A percentile compares a stretch with the other conserved stretches of the same genome.
Conservation (phyloP, 768 basidiomycete species). For the Pulveroboletus sp. region DNA sequence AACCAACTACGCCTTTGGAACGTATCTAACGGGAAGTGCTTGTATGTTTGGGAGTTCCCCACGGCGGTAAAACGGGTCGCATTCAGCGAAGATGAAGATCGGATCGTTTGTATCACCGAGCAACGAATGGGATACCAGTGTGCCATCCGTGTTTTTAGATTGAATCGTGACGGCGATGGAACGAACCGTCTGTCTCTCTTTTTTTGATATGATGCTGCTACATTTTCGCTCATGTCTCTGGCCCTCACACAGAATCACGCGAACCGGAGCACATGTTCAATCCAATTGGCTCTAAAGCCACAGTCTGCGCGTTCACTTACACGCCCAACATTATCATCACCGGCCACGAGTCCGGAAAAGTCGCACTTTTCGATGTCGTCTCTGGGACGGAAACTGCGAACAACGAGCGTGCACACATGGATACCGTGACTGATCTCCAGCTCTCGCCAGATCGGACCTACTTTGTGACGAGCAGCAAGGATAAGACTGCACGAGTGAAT, state of each 20-base stretch:
- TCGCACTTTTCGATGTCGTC: constrained; percentile 86
- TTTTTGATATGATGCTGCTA: not conserved
- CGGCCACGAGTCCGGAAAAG: constrained; percentile 95
- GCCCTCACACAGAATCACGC: constrained; percentile 52
- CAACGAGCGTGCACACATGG: constrained; percentile 87
- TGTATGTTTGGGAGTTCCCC: constrained; percentile 96
- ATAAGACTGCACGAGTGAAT: constrained; percentile 88
- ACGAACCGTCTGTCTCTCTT: constrained; percentile 64
- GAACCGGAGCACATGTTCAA: constrained; percentile 79
- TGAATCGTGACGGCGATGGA: constrained; percentile 81
- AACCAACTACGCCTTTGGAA: constrained; percentile 90
- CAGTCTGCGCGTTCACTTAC: constrained; percentile 88
- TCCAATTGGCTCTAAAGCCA: constrained; percentile 93
- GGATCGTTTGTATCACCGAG: constrained; percentile 91
- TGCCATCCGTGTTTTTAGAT: constrained; percentile 84
- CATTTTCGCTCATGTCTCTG: not conserved
- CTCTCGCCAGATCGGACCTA: constrained; percentile 86
- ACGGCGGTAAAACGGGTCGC: constrained; percentile 96
- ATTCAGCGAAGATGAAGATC: constrained; percentile 81
- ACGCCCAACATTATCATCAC: constrained; percentile 78
- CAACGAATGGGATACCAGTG: constrained; percentile 93
- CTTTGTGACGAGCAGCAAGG: constrained; percentile 94
- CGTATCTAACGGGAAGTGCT: constrained; percentile 84
- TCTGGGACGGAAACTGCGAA: constrained; percentile 77
- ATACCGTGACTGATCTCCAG: constrained; percentile 89